A percentile compares a stretch with the other conserved stretches of the same genome.
Conservation (phyloP, 192 early-diverging fungal genomes). For the Coemansia sp. region DNA sequence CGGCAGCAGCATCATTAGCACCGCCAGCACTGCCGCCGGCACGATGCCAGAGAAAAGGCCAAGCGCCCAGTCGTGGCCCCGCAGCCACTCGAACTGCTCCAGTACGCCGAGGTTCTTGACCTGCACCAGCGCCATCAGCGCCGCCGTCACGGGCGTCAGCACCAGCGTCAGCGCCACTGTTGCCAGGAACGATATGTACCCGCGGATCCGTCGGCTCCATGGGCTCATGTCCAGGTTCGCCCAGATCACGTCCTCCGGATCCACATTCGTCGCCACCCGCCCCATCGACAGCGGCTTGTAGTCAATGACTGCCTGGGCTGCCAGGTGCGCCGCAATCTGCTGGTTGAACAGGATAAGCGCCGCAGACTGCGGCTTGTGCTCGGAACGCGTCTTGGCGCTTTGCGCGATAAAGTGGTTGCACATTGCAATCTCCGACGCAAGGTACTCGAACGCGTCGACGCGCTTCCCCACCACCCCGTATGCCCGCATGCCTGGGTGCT, state of each 20-base stretch:
- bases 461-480: constrained; percentile 16
- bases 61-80: constrained; percentile 5
- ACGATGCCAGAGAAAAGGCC: constrained; percentile 76
- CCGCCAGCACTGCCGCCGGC: constrained; percentile 66
- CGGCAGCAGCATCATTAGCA: constrained; percentile 72
- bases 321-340: constrained; percentile 79
- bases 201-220: constrained; percentile 59
- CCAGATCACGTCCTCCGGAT: constrained; percentile 83
- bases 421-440: constrained; percentile 36
- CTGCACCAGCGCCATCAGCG: constrained; percentile 56
- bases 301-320: constrained; percentile 66
- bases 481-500: constrained; percentile 58
- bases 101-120: constrained; percentile 57
- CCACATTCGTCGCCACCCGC: constrained; percentile 65
- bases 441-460: constrained; percentile 58
- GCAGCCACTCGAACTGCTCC: constrained; percentile 23
- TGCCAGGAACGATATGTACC: constrained; percentile 53
- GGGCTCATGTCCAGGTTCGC: constrained; percentile 68
- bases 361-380: constrained; percentile 56
- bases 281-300: constrained; percentile 66
- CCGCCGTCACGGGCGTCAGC: constrained; percentile 70
- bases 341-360: constrained; percentile 86
- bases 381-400: constrained; percentile 23
- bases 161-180: constrained; percentile 65
- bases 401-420: constrained; percentile 48